Base-by-base conservation (phyloP, 495 filamentous ascomycete genomes). In the Schizothecium vesticola region DNA sequence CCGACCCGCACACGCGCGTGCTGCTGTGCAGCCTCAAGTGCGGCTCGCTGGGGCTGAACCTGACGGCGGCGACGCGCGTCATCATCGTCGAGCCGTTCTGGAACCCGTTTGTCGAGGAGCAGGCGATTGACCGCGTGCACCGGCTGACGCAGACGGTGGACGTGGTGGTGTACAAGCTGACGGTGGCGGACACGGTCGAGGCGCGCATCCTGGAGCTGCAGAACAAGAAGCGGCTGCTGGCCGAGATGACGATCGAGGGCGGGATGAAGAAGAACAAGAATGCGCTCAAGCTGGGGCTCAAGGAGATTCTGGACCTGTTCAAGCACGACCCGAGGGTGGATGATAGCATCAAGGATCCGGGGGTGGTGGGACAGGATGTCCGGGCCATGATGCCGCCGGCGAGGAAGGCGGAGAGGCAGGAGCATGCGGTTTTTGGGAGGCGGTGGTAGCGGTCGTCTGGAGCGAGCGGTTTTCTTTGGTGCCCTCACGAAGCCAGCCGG, bases 51-150 rank as follows among this genome's bases (percentile, higher is more conserved):
- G 95, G 95, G 3, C 86, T 99, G 19, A 99, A 99, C 77, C 84
- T 99, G 29, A 97, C 96, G 5, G 95, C 94, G 0, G 95, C 95
- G 19, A 93, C 90, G 69, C 86, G 95, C 43, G 95, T 99, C 10
- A 87, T 99, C 55, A 97, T 99, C 74, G 80, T 99, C 31, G 95
- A 99, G 75, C 95, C 95, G 0, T 99, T 98, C 79, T 99, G 95
- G 95, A 99, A 99, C 79, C 95, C 59, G 81, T 99, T 99, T 71
- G 91, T 98, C 26, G 95, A 99, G 84, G 95, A 97, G 77, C 95
- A 98, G 84, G 95, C 95, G 11, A 99, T 99, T 72, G 95, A 99
- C 77, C 93, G 95, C 57, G 95, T 99, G 59, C 95, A 99, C 72
- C 92, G 95, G 12, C 88, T 99, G 56, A 97, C 95, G 65, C 95